These are phyloP conservation scores for Curvularia eragrostidis DNA, from an alignment of 2,329 filamentous ascomycete species.

Conservation along the genomic window DNA sequence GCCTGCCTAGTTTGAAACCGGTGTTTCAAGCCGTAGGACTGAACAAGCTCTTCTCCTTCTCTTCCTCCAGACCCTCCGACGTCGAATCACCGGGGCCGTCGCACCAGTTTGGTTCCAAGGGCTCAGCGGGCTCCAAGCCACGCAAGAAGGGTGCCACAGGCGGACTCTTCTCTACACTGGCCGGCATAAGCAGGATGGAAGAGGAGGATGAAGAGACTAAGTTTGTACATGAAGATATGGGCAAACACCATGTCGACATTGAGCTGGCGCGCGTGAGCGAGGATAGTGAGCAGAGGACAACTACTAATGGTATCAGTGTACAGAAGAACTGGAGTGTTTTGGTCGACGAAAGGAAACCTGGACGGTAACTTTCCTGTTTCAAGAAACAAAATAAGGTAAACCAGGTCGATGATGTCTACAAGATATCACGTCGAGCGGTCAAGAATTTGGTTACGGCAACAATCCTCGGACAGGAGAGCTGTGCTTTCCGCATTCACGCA, in stretches of 20 bases:
- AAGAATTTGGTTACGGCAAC: neutral
- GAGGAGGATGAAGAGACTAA: slow-evolving; percentile 29
- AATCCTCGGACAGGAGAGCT: too few relatives aligned
- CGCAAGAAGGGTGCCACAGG: slow-evolving; percentile 32
- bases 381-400: neutral
- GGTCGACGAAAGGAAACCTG: slow-evolving; percentile 11
- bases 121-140: slow-evolving; percentile 2
- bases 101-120: neutral
- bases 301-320: slow-evolving; percentile 8
- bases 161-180: slow-evolving; percentile 30
- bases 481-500: neutral
- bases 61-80: slow-evolving; percentile 22
- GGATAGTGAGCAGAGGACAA: slow-evolving; percentile 10
- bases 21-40: slow-evolving; percentile 25
- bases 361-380: neutral
- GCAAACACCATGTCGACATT: slow-evolving; percentile 19
- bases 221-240: slow-evolving; percentile 17
- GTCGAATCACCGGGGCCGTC: slow-evolving; percentile 15
- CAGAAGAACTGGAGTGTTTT: slow-evolving; percentile 19
- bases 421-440: neutral
- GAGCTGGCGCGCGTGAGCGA: slow-evolving; percentile 16
- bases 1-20: slow-evolving; percentile 31
- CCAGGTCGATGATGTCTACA: neutral
- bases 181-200: slow-evolving; percentile 23
- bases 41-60: slow-evolving; percentile 29